phyloP scores from a whole-genome alignment of 163 green algal species.

The Volvox carteri region DNA sequence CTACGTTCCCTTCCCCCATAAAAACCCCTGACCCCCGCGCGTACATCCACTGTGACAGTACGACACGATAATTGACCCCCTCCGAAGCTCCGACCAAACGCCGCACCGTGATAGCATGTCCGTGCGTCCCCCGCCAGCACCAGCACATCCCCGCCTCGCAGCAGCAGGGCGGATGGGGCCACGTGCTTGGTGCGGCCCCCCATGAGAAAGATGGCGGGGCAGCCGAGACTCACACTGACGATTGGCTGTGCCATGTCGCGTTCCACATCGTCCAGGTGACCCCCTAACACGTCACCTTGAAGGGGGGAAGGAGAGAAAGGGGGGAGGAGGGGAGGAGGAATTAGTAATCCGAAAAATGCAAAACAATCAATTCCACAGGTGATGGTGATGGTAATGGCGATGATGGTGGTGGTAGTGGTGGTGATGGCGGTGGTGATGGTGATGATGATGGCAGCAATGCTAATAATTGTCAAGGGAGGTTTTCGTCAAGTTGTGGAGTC shows the following conservation, averaged over 20 bases:
- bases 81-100: neutral
- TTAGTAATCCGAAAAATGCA: too few species aligned
- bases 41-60: neutral
- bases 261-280: constrained; percentile 94
- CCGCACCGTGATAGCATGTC: constrained; percentile 87
- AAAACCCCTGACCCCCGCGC: neutral
- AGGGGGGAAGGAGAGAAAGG: neutral
- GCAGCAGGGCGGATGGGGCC: constrained; percentile 79
- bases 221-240: constrained; percentile 88
- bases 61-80: neutral
- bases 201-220: constrained; percentile 90
- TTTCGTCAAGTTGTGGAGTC: too few species aligned
- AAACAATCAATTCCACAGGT: too few species aligned
- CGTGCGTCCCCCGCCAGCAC: constrained; percentile 83
- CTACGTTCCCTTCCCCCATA: neutral
- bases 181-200: constrained; percentile 78
- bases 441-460: too few species aligned
- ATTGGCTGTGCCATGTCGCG: constrained; percentile 85
- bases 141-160: constrained; percentile 89
- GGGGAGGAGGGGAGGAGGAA: neutral
- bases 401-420: too few species aligned
- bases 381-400: too few species aligned
- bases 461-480: too few species aligned
- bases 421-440: too few species aligned
- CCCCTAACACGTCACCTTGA: constrained; percentile 84